Percentiles rank a stretch among this genome's conserved stretches.
Conservation (phyloP, 768 basidiomycete genomes). For the Leucosporidium scottii region DNA sequence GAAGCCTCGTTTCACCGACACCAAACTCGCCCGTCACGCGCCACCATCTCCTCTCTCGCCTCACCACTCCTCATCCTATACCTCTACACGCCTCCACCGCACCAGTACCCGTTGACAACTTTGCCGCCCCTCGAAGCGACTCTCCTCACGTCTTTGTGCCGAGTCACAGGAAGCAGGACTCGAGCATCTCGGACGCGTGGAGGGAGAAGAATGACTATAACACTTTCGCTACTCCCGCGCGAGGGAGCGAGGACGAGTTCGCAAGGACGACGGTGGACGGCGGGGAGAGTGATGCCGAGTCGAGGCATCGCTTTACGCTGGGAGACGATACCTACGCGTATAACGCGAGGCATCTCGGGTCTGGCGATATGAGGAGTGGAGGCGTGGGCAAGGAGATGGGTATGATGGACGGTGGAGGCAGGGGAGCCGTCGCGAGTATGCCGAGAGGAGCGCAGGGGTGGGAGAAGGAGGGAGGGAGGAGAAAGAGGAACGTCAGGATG, state of each 20-base stretch:
- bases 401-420: no score
- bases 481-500: slow-evolving; percentile 7
- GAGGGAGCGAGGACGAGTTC: slow-evolving; percentile 13
- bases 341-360: neutral
- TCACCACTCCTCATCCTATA: no score
- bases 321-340: slow-evolving; percentile 14
- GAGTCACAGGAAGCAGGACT: neutral
- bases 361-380: neutral
- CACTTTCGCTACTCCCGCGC: neutral
- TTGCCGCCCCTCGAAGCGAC: slow-evolving; percentile 5
- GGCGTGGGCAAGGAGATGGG: neutral
- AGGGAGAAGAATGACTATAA: neutral
- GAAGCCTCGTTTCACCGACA: no score
- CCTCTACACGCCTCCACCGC: neutral
- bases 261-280: neutral
- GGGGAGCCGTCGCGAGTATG: neutral
- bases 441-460: neutral
- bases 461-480: neutral
- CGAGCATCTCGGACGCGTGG: neutral
- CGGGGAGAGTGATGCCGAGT: neutral
- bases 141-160: neutral
- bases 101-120: slow-evolving; percentile 23
- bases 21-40: no score
- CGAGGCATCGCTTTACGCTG: slow-evolving; percentile 26
- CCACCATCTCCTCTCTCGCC: no score